These are phyloP conservation scores for Fomes fomentarius DNA, from an alignment of 1,284 basidiomycete genomes.

Conservation along the genomic window DNA sequence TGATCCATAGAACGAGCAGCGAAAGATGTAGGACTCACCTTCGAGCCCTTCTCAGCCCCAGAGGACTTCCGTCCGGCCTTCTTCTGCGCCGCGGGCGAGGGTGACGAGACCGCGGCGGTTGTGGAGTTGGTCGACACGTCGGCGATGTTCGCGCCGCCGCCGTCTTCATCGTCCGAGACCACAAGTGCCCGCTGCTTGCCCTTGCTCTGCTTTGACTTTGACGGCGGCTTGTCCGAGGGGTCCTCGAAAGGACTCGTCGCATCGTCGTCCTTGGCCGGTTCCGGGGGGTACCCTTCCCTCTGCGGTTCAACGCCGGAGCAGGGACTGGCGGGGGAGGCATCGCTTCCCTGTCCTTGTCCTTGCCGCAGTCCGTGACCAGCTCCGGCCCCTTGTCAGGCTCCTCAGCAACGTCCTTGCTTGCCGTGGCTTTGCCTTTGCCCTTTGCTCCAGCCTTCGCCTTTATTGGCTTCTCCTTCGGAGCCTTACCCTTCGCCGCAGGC, in stretches of 20 bases:
- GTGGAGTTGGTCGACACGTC: slow-evolving; percentile 16
- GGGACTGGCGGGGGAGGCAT: slow-evolving; percentile 16
- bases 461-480: slow-evolving; percentile 14
- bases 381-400: slow-evolving; percentile 25
- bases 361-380: background rate
- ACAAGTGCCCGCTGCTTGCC: slow-evolving; percentile 30
- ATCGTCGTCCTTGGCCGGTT: background rate
- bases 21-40: slow-evolving; percentile 10
- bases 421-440: slow-evolving; percentile 12
- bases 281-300: background rate
- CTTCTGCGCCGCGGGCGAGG: slow-evolving; percentile 14
- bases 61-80: slow-evolving; percentile 16
- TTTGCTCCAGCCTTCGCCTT: slow-evolving; percentile 7
- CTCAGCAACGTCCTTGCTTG: slow-evolving; percentile 27
- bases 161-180: slow-evolving; percentile 31
- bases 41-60: slow-evolving; percentile 15
- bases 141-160: slow-evolving; percentile 21
- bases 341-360: slow-evolving; percentile 1
- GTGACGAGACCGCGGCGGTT: slow-evolving; percentile 3
- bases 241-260: background rate
- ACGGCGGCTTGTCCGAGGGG: background rate
- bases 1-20: background rate
- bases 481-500: slow-evolving; percentile 10
- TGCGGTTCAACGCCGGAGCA: background rate
- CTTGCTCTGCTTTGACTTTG: slow-evolving; percentile 19